These are phyloP conservation scores for Castanopsis chinensis DNA, from an alignment of 306 rosid species.

Conservation along the genomic window DNA sequence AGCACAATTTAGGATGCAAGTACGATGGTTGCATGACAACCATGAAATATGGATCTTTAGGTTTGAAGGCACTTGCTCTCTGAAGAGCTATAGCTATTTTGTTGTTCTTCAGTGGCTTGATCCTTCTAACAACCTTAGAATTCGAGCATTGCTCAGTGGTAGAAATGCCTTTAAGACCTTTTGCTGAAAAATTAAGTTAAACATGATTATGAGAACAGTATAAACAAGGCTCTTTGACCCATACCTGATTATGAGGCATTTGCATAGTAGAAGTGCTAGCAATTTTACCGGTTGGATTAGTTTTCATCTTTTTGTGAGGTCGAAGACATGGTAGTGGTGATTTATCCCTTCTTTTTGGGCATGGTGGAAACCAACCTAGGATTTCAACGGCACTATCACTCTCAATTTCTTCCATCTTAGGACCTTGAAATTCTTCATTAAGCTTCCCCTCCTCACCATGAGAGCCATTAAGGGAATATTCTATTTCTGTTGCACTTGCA, in stretches of 20 bases:
- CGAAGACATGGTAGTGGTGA: background rate
- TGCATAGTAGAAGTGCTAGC: too few species aligned
- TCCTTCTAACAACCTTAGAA: too few species aligned
- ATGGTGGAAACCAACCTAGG: background rate
- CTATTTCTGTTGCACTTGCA: slow-evolving; percentile 13
- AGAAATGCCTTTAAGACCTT: background rate
- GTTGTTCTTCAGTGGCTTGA: background rate
- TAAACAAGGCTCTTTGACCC: background rate
- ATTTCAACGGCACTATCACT: background rate
- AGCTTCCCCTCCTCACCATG: background rate
- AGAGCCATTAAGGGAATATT: slow-evolving; percentile 16
- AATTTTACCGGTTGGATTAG: background rate
- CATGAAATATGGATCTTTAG: slow-evolving; percentile 13
- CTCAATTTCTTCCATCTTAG: background rate
- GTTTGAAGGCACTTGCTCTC: slow-evolving; percentile 13
- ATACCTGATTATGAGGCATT: too few species aligned
- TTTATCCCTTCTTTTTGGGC: background rate
- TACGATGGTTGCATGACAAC: slow-evolving; percentile 6
- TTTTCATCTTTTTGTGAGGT: background rate
- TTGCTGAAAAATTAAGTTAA: background rate
- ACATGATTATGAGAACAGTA: background rate
- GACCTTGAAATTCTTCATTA: background rate
- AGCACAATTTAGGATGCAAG: background rate
- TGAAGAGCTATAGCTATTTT: background rate
- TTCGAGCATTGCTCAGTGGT: background rate